phyloP scores from a whole-genome alignment of 1,139 yeast genomes.

The Candida mesenterica region DNA sequence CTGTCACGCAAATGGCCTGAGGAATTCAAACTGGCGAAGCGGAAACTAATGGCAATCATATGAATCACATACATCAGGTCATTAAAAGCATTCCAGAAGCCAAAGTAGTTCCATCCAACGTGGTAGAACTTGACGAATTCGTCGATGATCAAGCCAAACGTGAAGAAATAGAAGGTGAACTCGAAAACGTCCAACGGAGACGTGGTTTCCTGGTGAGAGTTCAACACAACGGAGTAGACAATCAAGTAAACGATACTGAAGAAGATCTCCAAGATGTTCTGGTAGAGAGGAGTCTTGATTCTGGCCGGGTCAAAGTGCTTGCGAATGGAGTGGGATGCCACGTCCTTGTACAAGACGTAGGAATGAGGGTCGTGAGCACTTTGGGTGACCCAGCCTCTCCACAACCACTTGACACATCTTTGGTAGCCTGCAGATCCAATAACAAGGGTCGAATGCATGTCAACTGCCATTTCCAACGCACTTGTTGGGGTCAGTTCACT shows the following conservation, averaged over 20 bases:
- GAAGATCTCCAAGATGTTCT: conserved; percentile 66
- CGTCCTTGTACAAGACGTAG: conserved; percentile 63
- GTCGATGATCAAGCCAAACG: conserved; percentile 64
- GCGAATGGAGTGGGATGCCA: conserved; percentile 52
- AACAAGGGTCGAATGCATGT: conserved; percentile 75
- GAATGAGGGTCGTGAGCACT: conserved; percentile 66
- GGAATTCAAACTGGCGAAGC: conserved; percentile 47
- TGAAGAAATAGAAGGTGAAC: conserved; percentile 58
- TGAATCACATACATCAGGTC: conserved; percentile 64
- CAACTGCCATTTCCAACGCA: conserved; percentile 83
- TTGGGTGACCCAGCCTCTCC: conserved; percentile 93
- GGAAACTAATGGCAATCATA: conserved; percentile 50
- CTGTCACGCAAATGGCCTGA: conserved; percentile 23
- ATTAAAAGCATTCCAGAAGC: conserved; percentile 81
- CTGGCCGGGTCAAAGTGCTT: conserved; percentile 83
- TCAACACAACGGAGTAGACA: conserved; percentile 65
- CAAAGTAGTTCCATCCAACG: conserved; percentile 68
- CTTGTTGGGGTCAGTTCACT: conserved; percentile 60
- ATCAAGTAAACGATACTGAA: conserved; percentile 65
- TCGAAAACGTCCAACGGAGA: conserved; percentile 46
- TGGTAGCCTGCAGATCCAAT: conserved; percentile 82
- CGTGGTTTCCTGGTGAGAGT: conserved; percentile 38
- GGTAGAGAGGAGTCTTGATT: conserved; percentile 81
- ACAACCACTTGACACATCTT: conserved; percentile 82
- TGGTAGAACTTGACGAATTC: conserved; percentile 71